Evolutionary conservation across 148 eudicot species (phyloP).

Genomic region (Dianthus caryophyllus): DNA sequence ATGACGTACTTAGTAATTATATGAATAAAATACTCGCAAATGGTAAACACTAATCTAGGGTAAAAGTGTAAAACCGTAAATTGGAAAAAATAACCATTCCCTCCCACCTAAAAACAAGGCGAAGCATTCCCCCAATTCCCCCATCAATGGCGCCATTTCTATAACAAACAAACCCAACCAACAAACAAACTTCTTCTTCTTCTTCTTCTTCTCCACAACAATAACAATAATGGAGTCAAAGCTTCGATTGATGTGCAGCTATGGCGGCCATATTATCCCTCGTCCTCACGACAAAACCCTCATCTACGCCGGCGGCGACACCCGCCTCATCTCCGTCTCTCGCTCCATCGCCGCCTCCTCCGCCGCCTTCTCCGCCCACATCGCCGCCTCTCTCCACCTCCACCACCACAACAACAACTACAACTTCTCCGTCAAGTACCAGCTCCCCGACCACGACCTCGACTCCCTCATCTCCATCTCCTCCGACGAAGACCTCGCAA

Average conservation of each 20-base stretch:
- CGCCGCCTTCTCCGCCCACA: slow-evolving; percentile 37
- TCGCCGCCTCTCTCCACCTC: slow-evolving; percentile 40
- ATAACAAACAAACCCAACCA: no score
- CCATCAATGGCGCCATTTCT: no score
- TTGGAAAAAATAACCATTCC: no score
- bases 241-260: slow-evolving; percentile 76
- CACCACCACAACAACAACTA: slow-evolving; percentile 4
- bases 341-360: slow-evolving; percentile 40
- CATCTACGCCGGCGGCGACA: slow-evolving; percentile 80
- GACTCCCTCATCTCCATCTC: slow-evolving; percentile 76
- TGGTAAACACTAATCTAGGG: no score
- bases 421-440: slow-evolving; percentile 58
- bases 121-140: no score
- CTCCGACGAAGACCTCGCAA: slow-evolving; percentile 66
- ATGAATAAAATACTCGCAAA: no score
- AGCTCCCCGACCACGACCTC: slow-evolving; percentile 74
- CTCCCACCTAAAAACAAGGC: no score
- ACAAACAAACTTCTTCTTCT: no score
- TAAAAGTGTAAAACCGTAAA: no score
- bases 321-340: slow-evolving; percentile 63
- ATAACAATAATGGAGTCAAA: slow-evolving; percentile 23
- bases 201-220: no score
- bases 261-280: slow-evolving; percentile 75
- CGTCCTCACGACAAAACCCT: slow-evolving; percentile 68
- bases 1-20: no score